Percentiles rank a stretch among this genome's conserved stretches.
These are phyloP conservation scores for Lippia alba DNA, from an alignment of 305 asterid genomes.

Conservation along the genomic window DNA sequence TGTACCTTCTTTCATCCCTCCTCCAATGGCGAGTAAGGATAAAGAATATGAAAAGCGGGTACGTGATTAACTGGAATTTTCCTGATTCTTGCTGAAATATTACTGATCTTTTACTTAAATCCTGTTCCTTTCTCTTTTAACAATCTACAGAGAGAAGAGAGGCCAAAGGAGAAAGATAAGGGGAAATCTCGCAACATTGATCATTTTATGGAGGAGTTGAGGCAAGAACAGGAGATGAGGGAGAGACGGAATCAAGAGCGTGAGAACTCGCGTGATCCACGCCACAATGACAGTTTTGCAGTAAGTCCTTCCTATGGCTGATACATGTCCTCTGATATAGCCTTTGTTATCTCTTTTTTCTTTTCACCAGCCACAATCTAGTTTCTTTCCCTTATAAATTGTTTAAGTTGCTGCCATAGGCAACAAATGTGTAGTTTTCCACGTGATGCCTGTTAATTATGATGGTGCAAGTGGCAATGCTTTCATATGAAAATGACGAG, in stretches of 20 bases:
- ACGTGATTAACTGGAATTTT: conserved; percentile 27
- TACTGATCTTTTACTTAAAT: conserved; percentile 15
- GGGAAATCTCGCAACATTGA: conserved; percentile 82
- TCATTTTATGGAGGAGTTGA: conserved; percentile 91
- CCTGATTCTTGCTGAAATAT: background rate
- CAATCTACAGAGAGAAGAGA: conserved; percentile 72
- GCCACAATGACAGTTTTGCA: conserved; percentile 59
- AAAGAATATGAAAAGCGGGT: conserved; percentile 85
- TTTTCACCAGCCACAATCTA: background rate
- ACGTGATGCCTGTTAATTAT: conserved; percentile 8
- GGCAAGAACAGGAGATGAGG: conserved; percentile 86
- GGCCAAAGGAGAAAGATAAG: conserved; percentile 75
- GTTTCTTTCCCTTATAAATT: background rate
- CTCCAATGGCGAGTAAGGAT: conserved; percentile 82
- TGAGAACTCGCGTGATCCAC: conserved; percentile 78
- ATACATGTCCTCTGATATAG: background rate
- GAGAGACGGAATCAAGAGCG: conserved; percentile 89
- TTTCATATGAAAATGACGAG: background rate
- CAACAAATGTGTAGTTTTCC: conserved; percentile 24
- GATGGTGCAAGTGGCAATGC: background rate
- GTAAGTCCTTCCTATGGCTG: conserved; percentile 45
- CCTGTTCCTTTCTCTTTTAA: conserved; percentile 9
- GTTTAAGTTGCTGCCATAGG: background rate
- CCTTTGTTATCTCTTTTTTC: background rate
- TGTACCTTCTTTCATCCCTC: conserved; percentile 90